Evolutionary conservation across 139 green algal genomes (phyloP).

Genomic region (Closterium sp.): DNA sequence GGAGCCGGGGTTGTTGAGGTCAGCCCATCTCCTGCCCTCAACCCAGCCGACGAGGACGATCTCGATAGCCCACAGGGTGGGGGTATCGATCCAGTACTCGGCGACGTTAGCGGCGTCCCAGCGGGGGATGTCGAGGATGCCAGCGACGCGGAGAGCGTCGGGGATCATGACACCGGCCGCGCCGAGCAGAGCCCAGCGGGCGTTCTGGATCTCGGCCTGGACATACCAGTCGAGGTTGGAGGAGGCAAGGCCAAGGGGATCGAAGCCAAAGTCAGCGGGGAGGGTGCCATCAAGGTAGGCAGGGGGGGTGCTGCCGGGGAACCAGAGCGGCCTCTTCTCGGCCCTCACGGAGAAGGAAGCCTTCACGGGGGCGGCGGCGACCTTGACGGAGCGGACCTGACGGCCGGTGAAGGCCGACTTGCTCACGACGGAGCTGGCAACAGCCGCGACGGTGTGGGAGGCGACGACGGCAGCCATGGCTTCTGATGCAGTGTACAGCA

Average conservation of each 20-base stretch:
- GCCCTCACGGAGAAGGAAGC: conserved; percentile 17
- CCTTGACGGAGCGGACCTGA: conserved; percentile 15
- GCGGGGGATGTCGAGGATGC: conserved; percentile 37
- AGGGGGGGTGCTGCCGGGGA: conserved; percentile 52
- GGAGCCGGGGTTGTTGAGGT: conserved; percentile 58
- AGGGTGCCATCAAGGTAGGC: conserved; percentile 55
- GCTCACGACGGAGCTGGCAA: not conserved
- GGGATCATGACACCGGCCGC: conserved; percentile 53
- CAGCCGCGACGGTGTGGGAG: not conserved
- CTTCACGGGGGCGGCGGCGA: not conserved
- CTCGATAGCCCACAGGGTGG: conserved; percentile 51
- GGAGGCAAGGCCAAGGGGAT: conserved; percentile 60
- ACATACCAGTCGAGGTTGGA: conserved; percentile 58
- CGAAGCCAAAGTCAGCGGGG: conserved; percentile 60
- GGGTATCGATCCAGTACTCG: conserved; percentile 48
- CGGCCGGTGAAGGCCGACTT: conserved; percentile 31
- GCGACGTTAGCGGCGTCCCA: conserved; percentile 50
- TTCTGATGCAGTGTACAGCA: not conserved
- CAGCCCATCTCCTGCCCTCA: conserved; percentile 59
- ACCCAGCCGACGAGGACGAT: conserved; percentile 61
- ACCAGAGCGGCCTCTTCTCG: conserved; percentile 51
- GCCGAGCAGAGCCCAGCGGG: conserved; percentile 62
- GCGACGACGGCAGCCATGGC: conserved; percentile 21
- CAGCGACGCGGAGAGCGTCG: conserved; percentile 44
- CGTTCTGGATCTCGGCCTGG: conserved; percentile 60